Evolutionary conservation across 768 basidiomycete species (phyloP).

Genomic region (Boletus pseudopeckii): DNA sequence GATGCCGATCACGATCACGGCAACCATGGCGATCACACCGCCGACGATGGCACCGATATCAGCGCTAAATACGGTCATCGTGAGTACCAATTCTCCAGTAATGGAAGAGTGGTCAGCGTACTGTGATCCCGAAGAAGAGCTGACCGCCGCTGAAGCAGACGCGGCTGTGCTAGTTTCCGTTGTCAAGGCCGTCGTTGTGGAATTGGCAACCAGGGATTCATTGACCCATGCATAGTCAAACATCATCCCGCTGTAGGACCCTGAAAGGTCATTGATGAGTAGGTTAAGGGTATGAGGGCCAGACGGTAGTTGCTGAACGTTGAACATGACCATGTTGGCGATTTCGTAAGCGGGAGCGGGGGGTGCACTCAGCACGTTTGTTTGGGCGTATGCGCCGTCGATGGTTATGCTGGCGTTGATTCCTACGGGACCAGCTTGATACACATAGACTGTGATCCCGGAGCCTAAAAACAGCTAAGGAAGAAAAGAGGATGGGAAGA

Average conservation of each 20-base stretch:
- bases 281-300: constrained; percentile 12
- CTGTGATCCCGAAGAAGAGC: constrained; percentile 2
- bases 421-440: constrained; percentile 24
- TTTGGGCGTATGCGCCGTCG: constrained; percentile 9
- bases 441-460: constrained; percentile 22
- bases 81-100: not conserved
- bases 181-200: not conserved
- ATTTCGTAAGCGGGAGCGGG: constrained; percentile 18
- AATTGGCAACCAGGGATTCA: constrained; percentile 11
- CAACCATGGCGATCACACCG: constrained; percentile 8
- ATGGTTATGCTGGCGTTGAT: constrained; percentile 22
- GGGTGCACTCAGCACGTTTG: constrained; percentile 17
- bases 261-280: constrained; percentile 20
- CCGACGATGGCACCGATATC: constrained; percentile 10
- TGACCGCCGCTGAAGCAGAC: not conserved
- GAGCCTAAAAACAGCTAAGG: constrained; percentile 14
- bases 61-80: not conserved
- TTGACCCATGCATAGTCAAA: constrained; percentile 25
- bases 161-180: not conserved
- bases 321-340: constrained; percentile 24
- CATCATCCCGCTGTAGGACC: constrained; percentile 24
- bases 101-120: constrained; percentile 3
- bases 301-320: constrained; percentile 18
- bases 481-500: not conserved
- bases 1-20: constrained; percentile 4